Conservation (phyloP, 257 asterid genomes). For the Sherardia arvensis region DNA sequence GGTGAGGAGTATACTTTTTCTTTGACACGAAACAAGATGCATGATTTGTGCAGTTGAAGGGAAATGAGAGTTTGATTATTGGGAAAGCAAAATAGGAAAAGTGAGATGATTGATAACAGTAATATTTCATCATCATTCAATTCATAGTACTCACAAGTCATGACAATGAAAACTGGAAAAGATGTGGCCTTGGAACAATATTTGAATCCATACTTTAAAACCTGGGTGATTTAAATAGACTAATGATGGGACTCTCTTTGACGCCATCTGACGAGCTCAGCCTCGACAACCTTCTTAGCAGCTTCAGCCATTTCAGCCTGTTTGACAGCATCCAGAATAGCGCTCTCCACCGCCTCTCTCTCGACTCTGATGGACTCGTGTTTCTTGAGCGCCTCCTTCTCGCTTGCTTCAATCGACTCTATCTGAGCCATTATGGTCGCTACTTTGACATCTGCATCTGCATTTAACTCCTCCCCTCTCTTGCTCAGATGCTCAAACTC, state of each 20-base stretch:
- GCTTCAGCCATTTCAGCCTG: conserved; percentile 23
- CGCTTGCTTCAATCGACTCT: conserved; percentile 16
- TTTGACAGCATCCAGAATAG: conserved; percentile 17
- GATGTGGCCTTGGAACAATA: no score
- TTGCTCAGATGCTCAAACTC: conserved; percentile 20
- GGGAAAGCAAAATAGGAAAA: no score
- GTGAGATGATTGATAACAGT: no score
- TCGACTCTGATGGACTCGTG: conserved; percentile 13
- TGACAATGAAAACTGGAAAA: no score
- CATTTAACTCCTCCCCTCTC: conserved; percentile 11
- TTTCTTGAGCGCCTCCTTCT: conserved; percentile 6
- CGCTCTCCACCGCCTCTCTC: conserved; percentile 13
- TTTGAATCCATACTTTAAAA: no score
- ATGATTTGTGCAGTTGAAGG: no score
- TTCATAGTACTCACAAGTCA: no score
- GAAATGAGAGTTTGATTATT: no score
- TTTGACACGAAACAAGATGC: no score
- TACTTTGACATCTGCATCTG: conserved; percentile 31
- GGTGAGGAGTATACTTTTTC: neutral
- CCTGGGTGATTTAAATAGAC: no score
- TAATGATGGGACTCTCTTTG: neutral
- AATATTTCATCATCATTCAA: no score
- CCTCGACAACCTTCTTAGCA: conserved; percentile 16
- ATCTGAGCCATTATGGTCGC: conserved; percentile 35
- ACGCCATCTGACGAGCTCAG: conserved; percentile 17